A percentile compares a stretch with the other conserved stretches of the same genome.
phyloP scores from a whole-genome alignment of 306 rosid genomes.

The Hippophae tibetana region DNA sequence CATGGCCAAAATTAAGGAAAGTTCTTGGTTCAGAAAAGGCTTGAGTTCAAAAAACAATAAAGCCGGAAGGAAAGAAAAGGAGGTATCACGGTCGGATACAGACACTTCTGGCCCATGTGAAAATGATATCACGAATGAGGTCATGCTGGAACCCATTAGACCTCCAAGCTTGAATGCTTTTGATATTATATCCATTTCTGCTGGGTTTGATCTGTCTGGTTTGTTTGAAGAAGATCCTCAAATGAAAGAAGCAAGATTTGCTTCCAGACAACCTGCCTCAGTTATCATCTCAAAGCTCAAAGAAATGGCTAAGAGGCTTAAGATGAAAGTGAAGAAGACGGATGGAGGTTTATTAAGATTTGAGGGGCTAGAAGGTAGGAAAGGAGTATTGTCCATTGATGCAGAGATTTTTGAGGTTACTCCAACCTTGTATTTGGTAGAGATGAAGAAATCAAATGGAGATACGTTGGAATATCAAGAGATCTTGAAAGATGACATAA shows the following conservation, averaged over 20 bases:
- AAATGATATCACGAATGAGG: background rate
- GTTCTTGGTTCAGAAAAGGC: constrained; percentile 16
- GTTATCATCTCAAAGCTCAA: constrained; percentile 14
- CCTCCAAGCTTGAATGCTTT: constrained; percentile 19
- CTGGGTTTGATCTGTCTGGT: constrained; percentile 19
- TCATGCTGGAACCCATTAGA: constrained; percentile 6
- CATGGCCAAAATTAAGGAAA: constrained; percentile 15
- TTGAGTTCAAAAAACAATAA: constrained; percentile 2
- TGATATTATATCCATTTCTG: constrained; percentile 10
- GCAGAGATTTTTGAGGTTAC: constrained; percentile 20
- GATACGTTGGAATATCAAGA: constrained; percentile 12
- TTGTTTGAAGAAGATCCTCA: constrained; percentile 9
- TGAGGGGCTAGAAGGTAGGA: constrained; percentile 14
- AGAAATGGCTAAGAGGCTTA: constrained; percentile 12
- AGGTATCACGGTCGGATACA: constrained; percentile 3
- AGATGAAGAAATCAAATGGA: constrained; percentile 10
- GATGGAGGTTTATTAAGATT: constrained; percentile 17
- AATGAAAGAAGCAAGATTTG: constrained; percentile 13
- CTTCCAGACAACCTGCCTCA: constrained; percentile 11
- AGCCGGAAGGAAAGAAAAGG: background rate
- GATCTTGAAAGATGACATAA: constrained; percentile 8
- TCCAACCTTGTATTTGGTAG: constrained; percentile 11
- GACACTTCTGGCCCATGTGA: background rate
- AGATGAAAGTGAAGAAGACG: constrained; percentile 18
- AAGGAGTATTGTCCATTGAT: constrained; percentile 17